phyloP scores from a whole-genome alignment of 192 early-diverging fungal species.

The Chytriomyces confervae region DNA sequence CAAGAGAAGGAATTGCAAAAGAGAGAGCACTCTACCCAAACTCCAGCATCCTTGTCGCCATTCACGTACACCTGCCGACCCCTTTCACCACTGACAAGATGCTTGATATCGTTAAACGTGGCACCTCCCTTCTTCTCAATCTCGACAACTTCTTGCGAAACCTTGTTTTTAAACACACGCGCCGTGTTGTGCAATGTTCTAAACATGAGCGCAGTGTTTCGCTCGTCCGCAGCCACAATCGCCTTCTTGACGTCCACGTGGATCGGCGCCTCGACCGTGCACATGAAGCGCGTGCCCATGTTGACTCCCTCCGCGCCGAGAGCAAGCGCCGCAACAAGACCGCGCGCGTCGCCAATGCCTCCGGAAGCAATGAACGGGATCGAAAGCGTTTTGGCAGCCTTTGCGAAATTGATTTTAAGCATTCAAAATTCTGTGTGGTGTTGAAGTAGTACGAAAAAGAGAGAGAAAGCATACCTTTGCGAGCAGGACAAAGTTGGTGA shows the following conservation, averaged over 20 bases:
- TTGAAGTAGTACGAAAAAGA: not conserved
- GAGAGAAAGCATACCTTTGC: conserved; percentile 51
- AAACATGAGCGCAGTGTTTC: conserved; percentile 73
- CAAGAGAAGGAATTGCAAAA: not conserved
- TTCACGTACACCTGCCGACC: conserved; percentile 53
- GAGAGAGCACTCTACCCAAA: conserved; percentile 45
- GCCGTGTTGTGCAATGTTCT: conserved; percentile 79
- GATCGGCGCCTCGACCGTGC: conserved; percentile 74
- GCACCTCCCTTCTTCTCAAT: conserved; percentile 70
- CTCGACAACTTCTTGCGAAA: conserved; percentile 70
- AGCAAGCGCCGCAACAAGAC: conserved; percentile 66
- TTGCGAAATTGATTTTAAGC: too few relatives aligned
- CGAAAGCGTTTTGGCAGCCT: conserved; percentile 65
- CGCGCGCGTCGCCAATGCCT: conserved; percentile 79
- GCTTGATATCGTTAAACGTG: conserved; percentile 70
- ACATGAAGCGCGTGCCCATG: conserved; percentile 90
- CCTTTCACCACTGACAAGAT: conserved; percentile 69
- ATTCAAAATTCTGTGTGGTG: too few relatives aligned
- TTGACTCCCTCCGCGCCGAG: conserved; percentile 69
- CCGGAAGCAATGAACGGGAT: conserved; percentile 78
- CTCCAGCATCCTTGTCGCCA: conserved; percentile 54
- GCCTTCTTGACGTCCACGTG: conserved; percentile 77
- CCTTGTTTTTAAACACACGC: conserved; percentile 46
- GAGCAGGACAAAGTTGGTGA: conserved; percentile 72
- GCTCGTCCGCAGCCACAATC: conserved; percentile 73